Percentiles rank a stretch among this genome's conserved stretches.
These are phyloP conservation scores for Platanthera zijinensis DNA, from an alignment of 106 monocot genomes.

Conservation along the genomic window DNA sequence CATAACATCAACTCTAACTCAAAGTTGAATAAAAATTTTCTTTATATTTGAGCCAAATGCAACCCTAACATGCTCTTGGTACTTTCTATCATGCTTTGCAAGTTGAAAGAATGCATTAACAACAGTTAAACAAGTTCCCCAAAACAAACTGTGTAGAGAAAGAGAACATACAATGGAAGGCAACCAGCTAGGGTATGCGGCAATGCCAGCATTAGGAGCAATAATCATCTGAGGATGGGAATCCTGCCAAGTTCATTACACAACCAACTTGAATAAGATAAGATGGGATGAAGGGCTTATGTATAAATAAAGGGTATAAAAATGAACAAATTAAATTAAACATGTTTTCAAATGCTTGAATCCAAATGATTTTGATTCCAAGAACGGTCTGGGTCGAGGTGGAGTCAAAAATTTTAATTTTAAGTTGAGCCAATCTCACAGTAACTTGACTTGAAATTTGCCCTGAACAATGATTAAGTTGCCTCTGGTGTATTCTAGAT, in stretches of 20 bases:
- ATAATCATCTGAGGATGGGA: constrained; percentile 66
- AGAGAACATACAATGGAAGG: constrained; percentile 72
- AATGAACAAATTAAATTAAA: neutral
- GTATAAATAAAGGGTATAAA: neutral
- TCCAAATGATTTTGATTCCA: too few relatives aligned
- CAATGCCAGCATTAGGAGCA: constrained; percentile 90
- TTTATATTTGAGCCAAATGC: too few relatives aligned
- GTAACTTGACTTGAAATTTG: too few relatives aligned
- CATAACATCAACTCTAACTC: too few relatives aligned
- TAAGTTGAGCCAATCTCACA: too few relatives aligned
- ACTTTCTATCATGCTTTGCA: neutral
- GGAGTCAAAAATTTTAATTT: too few relatives aligned
- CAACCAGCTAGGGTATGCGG: constrained; percentile 87
- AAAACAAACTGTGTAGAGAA: neutral
- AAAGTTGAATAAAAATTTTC: too few relatives aligned
- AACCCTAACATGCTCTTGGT: neutral
- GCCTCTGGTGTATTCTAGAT: too few relatives aligned
- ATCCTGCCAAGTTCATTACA: constrained; percentile 29
- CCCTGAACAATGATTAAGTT: too few relatives aligned
- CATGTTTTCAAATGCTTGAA: neutral
- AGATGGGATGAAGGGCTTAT: neutral
- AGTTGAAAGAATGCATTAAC: neutral
- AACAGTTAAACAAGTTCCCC: neutral
- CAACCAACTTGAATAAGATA: neutral
- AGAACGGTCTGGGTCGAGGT: too few relatives aligned